These are phyloP conservation scores for Asterophora lycoperdoides DNA, from an alignment of 768 basidiomycete genomes.

Conservation along the genomic window DNA sequence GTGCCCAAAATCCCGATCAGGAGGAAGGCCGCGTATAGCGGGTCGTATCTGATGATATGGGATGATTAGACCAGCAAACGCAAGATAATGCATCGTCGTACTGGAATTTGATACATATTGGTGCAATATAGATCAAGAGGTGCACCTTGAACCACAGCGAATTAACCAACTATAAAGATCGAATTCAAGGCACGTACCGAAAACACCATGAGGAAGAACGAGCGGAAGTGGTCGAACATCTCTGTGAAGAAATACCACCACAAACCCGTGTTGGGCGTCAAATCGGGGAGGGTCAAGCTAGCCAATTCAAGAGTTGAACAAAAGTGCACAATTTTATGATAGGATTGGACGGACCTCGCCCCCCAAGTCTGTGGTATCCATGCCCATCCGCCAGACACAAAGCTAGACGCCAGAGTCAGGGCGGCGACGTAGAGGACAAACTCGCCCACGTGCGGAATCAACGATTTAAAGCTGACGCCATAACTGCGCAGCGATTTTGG, in stretches of 20 bases:
- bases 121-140: constrained; percentile 74
- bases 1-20: constrained; percentile 72
- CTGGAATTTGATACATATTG: constrained; percentile 87
- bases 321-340: background rate
- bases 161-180: background rate
- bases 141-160: constrained; percentile 55
- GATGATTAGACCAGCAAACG: background rate
- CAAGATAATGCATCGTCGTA: constrained; percentile 30
- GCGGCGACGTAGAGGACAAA: constrained; percentile 47
- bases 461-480: constrained; percentile 23
- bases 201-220: constrained; percentile 94
- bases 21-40: constrained; percentile 74
- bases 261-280: constrained; percentile 90
- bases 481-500: constrained; percentile 40
- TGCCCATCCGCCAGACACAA: constrained; percentile 54
- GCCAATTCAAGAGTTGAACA: background rate
- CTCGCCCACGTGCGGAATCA: constrained; percentile 40
- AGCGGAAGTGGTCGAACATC: constrained; percentile 97
- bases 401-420: constrained; percentile 47
- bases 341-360: constrained; percentile 53
- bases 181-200: constrained; percentile 51
- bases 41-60: constrained; percentile 59
- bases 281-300: constrained; percentile 79
- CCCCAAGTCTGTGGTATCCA: constrained; percentile 87
- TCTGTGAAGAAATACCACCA: constrained; percentile 99